A percentile compares a stretch with the other conserved stretches of the same genome.
phyloP scores from a whole-genome alignment of 192 early-diverging fungal species.

The Chytriomyces hyalinus region DNA sequence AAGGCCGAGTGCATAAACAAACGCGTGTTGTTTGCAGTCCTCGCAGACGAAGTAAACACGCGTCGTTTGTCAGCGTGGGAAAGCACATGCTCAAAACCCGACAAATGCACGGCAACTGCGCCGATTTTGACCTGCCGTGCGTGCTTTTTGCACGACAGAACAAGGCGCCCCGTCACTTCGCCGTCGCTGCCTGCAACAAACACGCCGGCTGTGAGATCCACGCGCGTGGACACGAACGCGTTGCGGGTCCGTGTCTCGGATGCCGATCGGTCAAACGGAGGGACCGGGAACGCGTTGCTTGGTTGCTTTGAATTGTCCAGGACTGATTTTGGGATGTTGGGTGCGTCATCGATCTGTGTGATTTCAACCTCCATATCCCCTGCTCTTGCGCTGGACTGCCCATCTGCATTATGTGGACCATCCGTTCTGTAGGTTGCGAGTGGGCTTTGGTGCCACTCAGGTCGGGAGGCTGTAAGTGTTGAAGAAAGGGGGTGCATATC shows the following conservation, averaged over 20 bases:
- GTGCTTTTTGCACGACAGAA: not conserved
- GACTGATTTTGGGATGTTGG: not conserved
- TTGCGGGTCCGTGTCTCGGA: not conserved
- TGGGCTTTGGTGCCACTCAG: constrained; percentile 1
- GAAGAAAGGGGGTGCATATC: not conserved
- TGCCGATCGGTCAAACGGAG: constrained; percentile 9
- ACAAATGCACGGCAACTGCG: constrained; percentile 19
- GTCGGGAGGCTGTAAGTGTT: not conserved
- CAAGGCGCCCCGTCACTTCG: constrained; percentile 20
- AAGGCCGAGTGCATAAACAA: constrained; percentile 42
- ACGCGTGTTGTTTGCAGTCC: not conserved
- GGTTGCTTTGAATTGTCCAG: not conserved
- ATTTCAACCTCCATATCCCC: too few species aligned
- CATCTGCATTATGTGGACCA: too few species aligned
- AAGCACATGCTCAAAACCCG: constrained; percentile 23
- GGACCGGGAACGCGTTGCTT: constrained; percentile 11
- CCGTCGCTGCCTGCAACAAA: not conserved
- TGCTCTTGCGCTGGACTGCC: too few species aligned
- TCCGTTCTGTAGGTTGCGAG: not conserved
- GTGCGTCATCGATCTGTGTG: not conserved
- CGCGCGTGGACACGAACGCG: not conserved
- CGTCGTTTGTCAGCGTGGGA: not conserved
- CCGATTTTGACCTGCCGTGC: constrained; percentile 25
- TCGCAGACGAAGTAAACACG: not conserved
- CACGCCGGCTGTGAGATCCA: constrained; percentile 3